A percentile compares a stretch with the other conserved stretches of the same genome.
Evolutionary conservation across 75 land plant genomes (phyloP).

Genomic region (Pseudotsuga menziesii): DNA sequence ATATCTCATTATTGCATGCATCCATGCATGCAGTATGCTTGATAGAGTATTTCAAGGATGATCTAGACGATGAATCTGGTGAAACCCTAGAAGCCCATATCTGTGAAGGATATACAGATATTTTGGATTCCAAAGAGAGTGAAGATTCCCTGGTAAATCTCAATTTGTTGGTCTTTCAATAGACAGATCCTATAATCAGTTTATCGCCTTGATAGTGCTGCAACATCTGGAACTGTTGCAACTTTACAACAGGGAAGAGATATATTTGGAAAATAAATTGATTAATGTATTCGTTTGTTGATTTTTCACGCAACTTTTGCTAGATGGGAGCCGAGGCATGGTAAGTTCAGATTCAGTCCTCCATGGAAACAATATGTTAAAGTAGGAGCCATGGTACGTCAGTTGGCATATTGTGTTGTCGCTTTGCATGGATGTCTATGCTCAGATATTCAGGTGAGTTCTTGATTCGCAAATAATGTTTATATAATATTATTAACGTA

Average conservation of each 20-base stretch:
- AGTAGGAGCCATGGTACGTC: slow-evolving; percentile 53
- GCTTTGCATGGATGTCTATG: slow-evolving; percentile 49
- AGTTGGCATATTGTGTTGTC: slow-evolving; percentile 44
- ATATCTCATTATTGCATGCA: neutral
- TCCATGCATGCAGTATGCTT: slow-evolving; percentile 16
- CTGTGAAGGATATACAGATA: slow-evolving; percentile 21
- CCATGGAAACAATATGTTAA: slow-evolving; percentile 62
- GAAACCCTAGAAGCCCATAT: slow-evolving; percentile 5
- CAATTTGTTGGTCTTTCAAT: neutral
- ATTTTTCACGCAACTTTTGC: slow-evolving; percentile 59
- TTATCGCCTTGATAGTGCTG: too few species aligned
- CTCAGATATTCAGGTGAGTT: slow-evolving; percentile 46
- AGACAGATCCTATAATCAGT: too few species aligned
- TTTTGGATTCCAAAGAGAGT: slow-evolving; percentile 40
- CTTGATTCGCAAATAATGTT: neutral
- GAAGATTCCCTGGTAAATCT: slow-evolving; percentile 48
- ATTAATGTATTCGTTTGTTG: neutral
- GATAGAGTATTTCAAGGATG: slow-evolving; percentile 29
- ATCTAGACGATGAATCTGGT: slow-evolving; percentile 11
- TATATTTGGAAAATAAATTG: too few species aligned
- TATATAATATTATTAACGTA: neutral
- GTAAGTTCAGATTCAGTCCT: slow-evolving; percentile 42
- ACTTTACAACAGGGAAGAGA: too few species aligned
- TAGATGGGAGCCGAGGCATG: slow-evolving; percentile 78
- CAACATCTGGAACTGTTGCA: too few species aligned